These are phyloP conservation scores for Zopfia rhizophila DNA, from an alignment of 2,329 filamentous ascomycete species.

Conservation along the genomic window DNA sequence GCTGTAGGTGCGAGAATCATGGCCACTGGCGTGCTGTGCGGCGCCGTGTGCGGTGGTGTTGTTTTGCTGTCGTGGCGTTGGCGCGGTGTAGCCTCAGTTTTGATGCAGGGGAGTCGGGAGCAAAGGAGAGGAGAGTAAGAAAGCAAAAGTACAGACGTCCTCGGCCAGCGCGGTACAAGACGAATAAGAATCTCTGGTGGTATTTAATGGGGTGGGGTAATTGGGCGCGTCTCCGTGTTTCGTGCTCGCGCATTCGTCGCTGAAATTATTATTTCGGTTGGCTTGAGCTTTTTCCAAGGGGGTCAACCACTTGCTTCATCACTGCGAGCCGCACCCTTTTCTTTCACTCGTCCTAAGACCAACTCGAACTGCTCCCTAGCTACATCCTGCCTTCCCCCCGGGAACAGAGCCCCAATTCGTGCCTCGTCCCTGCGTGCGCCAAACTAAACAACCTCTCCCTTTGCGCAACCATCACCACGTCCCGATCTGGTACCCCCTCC, in stretches of 20 bases:
- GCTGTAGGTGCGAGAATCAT: too few species aligned
- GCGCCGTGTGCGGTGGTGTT: too few species aligned
- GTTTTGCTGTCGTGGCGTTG: too few species aligned
- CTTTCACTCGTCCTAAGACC: too few species aligned
- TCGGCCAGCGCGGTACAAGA: too few species aligned
- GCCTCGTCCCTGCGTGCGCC: neutral
- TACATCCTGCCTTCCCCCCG: neutral
- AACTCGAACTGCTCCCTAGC: neutral
- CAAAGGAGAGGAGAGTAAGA: too few species aligned
- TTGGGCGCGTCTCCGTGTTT: slow-evolving; percentile 1
- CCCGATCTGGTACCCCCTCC: neutral
- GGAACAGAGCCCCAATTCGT: neutral
- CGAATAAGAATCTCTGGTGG: too few species aligned
- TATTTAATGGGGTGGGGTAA: neutral
- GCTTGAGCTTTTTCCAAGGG: neutral
- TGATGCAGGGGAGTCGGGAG: too few species aligned
- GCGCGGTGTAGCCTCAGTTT: too few species aligned
- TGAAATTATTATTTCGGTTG: slow-evolving; percentile 1
- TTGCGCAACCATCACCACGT: neutral
- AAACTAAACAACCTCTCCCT: neutral
- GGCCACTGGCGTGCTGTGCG: too few species aligned
- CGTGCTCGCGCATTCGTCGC: neutral
- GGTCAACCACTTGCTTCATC: slow-evolving; percentile 1
- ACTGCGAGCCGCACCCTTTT: too few species aligned
- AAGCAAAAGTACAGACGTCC: too few species aligned